A percentile compares a stretch with the other conserved stretches of the same genome.
These are phyloP conservation scores for Nicotiana obtusifolia DNA, from an alignment of 257 asterid genomes.

Conservation along the genomic window DNA sequence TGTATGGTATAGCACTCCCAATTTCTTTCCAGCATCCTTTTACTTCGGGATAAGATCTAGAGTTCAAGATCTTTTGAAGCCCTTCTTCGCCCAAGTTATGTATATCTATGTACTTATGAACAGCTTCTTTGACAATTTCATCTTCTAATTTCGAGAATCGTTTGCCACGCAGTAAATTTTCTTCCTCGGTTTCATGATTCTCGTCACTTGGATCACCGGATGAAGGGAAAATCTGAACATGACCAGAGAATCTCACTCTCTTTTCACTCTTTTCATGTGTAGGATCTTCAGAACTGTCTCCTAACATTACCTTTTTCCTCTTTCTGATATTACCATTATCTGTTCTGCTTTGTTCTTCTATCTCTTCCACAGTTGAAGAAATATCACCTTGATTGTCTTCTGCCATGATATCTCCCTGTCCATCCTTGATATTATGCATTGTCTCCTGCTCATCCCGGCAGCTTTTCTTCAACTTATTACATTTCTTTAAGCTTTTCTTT, in stretches of 20 bases:
- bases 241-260: constrained; percentile 2
- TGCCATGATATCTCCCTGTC: neutral
- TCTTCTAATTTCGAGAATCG: constrained; percentile 4
- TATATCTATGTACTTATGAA: constrained; percentile 4
- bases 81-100: constrained; percentile 8
- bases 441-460: neutral
- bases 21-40: constrained; percentile 10
- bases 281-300: constrained; percentile 1
- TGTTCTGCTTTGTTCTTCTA: neutral
- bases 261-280: constrained; percentile 5
- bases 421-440: neutral
- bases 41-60: constrained; percentile 6
- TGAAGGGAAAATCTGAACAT: constrained; percentile 8
- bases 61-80: neutral
- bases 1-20: neutral
- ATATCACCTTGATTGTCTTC: neutral
- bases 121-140: constrained; percentile 10
- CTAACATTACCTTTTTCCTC: neutral
- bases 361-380: neutral
- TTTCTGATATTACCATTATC: neutral
- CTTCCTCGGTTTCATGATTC: neutral
- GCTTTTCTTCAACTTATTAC: neutral
- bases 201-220: neutral
- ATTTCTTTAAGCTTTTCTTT: neutral
- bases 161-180: neutral